Percentiles rank a stretch among this genome's conserved stretches.
These are phyloP conservation scores for Chaetoceros muelleri DNA, from an alignment of 108 stramenopile species.

Conservation along the genomic window DNA sequence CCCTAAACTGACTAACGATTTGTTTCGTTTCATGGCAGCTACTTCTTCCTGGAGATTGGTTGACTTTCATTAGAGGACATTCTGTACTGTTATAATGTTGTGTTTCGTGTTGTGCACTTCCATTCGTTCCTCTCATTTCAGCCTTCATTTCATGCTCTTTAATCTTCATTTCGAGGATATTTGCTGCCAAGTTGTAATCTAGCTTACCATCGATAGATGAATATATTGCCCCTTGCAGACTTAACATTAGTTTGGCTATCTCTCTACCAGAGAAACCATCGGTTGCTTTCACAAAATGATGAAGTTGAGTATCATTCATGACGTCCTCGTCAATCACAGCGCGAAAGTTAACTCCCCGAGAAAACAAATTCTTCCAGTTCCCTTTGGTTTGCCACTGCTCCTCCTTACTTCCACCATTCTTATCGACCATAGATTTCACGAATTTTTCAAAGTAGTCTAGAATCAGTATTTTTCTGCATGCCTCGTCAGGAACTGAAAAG, in stretches of 20 bases:
- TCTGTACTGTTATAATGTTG: too few species aligned
- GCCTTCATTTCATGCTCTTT: slow-evolving; percentile 21
- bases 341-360: slow-evolving; percentile 10
- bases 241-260: slow-evolving; percentile 55
- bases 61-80: too few species aligned
- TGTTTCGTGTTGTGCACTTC: not conserved
- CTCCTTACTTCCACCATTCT: slow-evolving; percentile 10
- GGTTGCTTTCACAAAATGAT: slow-evolving; percentile 17
- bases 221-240: slow-evolving; percentile 42
- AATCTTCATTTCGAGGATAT: slow-evolving; percentile 17
- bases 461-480: slow-evolving; percentile 38
- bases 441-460: slow-evolving; percentile 46
- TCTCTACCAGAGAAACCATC: slow-evolving; percentile 56
- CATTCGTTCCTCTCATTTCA: slow-evolving; percentile 1
- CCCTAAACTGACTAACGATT: too few species aligned
- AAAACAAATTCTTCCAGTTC: slow-evolving; percentile 7
- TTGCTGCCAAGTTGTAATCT: slow-evolving; percentile 10
- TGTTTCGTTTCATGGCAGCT: too few species aligned
- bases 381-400: slow-evolving; percentile 8
- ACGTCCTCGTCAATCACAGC: slow-evolving; percentile 28
- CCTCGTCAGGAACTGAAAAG: slow-evolving; percentile 47
- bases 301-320: slow-evolving; percentile 22
- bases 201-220: slow-evolving; percentile 21
- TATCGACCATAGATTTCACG: slow-evolving; percentile 15
- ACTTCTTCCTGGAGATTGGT: too few species aligned